These are phyloP conservation scores for Erigeron philadelphicus DNA, from an alignment of 140 eudicot species.

Conservation along the genomic window DNA sequence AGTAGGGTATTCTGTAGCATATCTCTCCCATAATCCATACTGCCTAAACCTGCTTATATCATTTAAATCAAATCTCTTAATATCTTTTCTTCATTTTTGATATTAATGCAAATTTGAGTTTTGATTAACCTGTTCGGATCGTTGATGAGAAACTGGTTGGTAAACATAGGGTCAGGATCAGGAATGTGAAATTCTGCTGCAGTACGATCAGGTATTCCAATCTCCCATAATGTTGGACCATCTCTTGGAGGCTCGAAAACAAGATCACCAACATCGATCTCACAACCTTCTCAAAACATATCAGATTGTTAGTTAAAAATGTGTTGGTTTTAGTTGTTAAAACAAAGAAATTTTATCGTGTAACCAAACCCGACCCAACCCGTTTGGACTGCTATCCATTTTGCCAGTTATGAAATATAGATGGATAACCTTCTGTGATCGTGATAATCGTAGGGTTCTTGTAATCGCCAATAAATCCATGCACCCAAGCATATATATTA, in stretches of 20 bases:
- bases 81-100: background rate
- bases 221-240: conserved; percentile 74
- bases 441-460: conserved; percentile 33
- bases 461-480: conserved; percentile 64
- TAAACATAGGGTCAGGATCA: conserved; percentile 48
- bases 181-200: conserved; percentile 54
- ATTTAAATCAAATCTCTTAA: background rate
- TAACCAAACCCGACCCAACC: too few relatives aligned
- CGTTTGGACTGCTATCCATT: background rate
- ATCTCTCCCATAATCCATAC: conserved; percentile 80
- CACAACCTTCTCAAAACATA: conserved; percentile 33
- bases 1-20: conserved; percentile 48
- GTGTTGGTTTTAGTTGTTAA: background rate
- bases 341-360: background rate
- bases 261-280: conserved; percentile 36
- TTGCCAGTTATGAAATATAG: background rate
- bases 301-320: background rate
- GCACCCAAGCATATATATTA: conserved; percentile 53
- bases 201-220: conserved; percentile 60
- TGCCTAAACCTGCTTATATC: conserved; percentile 50
- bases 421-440: conserved; percentile 28
- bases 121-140: conserved; percentile 40
- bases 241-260: conserved; percentile 48
- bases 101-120: background rate
- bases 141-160: conserved; percentile 45